phyloP scores from a whole-genome alignment of 305 asterid genomes.

The Rubia peregrina region DNA sequence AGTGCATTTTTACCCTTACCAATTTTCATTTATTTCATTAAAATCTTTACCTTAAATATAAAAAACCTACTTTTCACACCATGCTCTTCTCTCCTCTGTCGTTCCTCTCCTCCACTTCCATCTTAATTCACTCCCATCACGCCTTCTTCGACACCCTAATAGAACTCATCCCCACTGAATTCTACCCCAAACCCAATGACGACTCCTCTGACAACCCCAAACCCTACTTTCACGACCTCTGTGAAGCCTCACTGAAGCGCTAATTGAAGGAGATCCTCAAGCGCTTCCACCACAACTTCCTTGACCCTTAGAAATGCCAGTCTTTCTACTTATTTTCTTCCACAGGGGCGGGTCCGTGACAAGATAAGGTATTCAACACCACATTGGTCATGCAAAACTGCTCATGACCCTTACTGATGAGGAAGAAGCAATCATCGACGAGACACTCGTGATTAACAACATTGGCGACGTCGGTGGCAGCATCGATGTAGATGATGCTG shows the following conservation, averaged over 20 bases:
- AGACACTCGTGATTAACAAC: constrained; percentile 91
- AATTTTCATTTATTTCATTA: too few relatives aligned
- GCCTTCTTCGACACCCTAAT: constrained; percentile 56
- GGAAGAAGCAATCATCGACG: constrained; percentile 78
- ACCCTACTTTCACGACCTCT: constrained; percentile 73
- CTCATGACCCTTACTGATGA: constrained; percentile 91
- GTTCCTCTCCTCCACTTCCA: too few relatives aligned
- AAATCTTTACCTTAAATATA: too few relatives aligned
- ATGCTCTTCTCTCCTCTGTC: too few relatives aligned
- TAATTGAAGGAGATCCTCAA: constrained; percentile 51
- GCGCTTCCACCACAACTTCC: constrained; percentile 70
- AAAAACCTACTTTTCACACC: too few relatives aligned
- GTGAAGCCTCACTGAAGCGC: constrained; percentile 59
- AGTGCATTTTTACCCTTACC: too few relatives aligned
- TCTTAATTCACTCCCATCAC: constrained; percentile 31
- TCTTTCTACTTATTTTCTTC: too few relatives aligned
- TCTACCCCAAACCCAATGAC: constrained; percentile 54
- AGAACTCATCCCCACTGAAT: constrained; percentile 61
- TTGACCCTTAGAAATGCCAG: constrained; percentile 54
- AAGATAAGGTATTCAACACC: constrained; percentile 34
- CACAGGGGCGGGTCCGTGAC: too few relatives aligned
- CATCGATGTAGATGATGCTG: constrained; percentile 84
- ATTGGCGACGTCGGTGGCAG: constrained; percentile 69
- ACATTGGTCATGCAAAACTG: constrained; percentile 66
- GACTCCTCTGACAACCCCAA: constrained; percentile 48